Conservation (phyloP, 192 early-diverging fungal genomes). For the Allomyces macrogynus region DNA sequence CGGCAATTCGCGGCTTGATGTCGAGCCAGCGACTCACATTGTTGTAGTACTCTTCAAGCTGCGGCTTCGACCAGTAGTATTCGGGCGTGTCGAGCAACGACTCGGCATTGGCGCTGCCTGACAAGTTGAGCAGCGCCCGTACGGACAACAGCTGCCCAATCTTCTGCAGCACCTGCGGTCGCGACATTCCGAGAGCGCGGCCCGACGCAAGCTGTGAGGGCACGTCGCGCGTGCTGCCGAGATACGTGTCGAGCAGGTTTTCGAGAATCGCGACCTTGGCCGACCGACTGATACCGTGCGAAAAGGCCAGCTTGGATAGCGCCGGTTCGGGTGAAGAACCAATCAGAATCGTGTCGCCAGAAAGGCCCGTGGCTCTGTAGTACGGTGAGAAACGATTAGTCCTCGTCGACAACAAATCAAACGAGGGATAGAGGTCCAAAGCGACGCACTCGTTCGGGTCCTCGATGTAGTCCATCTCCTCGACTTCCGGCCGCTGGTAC, state of each 20-base stretch:
- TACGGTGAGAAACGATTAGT: neutral
- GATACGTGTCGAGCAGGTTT: constrained; percentile 25
- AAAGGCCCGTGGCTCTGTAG: constrained; percentile 17
- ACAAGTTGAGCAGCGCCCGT: constrained; percentile 28
- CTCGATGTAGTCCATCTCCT: constrained; percentile 24
- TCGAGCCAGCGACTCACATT: constrained; percentile 27
- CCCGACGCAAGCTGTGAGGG: constrained; percentile 24
- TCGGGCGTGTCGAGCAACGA: constrained; percentile 34
- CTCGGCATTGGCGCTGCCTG: constrained; percentile 14
- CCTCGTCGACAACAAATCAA: no score
- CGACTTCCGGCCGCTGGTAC: constrained; percentile 14
- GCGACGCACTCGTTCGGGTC: constrained; percentile 15
- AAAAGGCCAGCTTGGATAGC: constrained; percentile 31
- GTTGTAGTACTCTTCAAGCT: constrained; percentile 29
- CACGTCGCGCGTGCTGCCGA: constrained; percentile 21
- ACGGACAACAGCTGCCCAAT: constrained; percentile 28
- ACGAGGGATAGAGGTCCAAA: neutral
- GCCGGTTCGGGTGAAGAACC: constrained; percentile 19
- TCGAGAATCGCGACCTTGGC: constrained; percentile 33
- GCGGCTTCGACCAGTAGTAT: constrained; percentile 30
- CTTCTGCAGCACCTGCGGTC: constrained; percentile 21
- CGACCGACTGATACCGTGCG: constrained; percentile 27
- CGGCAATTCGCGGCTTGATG: constrained; percentile 23
- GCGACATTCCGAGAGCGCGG: constrained; percentile 18
- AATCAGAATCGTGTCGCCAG: constrained; percentile 25